Percentiles rank a stretch among this genome's conserved stretches.
phyloP scores from a whole-genome alignment of 352 stramenopile species.

The Paralagenidium karlingii region DNA sequence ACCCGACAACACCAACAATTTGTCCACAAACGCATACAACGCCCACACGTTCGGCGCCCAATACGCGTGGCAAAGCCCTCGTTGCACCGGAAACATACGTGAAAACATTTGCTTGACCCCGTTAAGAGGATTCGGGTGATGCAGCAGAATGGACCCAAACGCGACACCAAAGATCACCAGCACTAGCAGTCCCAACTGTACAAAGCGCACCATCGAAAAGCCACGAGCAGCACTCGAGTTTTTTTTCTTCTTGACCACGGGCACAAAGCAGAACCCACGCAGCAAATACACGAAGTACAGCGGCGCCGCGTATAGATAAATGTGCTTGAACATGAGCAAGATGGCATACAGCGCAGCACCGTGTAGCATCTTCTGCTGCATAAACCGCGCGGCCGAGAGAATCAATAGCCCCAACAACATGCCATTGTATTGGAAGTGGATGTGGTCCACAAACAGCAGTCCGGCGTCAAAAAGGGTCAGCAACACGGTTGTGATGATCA shows the following conservation, averaged over 20 bases:
- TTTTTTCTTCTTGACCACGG: conserved; percentile 14
- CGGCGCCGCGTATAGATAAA: conserved; percentile 92
- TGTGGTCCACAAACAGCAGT: conserved; percentile 95
- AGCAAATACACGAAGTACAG: conserved; percentile 96
- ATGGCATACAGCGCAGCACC: conserved; percentile 85
- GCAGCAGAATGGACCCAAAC: conserved; percentile 58
- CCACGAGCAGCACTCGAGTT: conserved; percentile 19
- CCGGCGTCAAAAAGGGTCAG: conserved; percentile 88
- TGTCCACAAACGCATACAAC: conserved; percentile 89
- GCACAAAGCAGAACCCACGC: conserved; percentile 76
- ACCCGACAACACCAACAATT: conserved; percentile 46
- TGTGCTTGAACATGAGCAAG: conserved; percentile 96
- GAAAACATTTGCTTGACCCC: conserved; percentile 82
- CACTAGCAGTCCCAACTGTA: conserved; percentile 76
- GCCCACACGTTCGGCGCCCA: conserved; percentile 98
- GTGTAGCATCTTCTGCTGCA: conserved; percentile 70
- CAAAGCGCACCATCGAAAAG: conserved; percentile 62
- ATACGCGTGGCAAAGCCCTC: conserved; percentile 96
- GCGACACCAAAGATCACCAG: conserved; percentile 67
- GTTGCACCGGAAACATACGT: conserved; percentile 93
- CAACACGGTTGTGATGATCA: too few relatives aligned
- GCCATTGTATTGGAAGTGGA: conserved; percentile 99
- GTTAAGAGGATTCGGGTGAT: conserved; percentile 26
- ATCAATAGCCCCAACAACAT: conserved; percentile 93
- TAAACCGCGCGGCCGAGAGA: conserved; percentile 78